These are phyloP conservation scores for Coleophoma crateriformis DNA, from an alignment of 2,329 filamentous ascomycete genomes.

Conservation along the genomic window DNA sequence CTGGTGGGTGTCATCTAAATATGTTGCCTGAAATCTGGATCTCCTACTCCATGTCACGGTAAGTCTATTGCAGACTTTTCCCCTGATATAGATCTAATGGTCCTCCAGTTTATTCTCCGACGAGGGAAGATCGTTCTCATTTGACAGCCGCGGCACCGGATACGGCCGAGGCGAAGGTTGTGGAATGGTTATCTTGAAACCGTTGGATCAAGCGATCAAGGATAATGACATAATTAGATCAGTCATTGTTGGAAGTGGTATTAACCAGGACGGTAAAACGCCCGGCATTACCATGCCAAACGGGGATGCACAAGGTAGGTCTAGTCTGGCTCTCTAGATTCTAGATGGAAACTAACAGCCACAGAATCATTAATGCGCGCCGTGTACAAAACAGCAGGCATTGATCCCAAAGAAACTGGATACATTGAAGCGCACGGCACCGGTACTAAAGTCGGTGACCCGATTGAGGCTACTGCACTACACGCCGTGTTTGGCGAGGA, in stretches of 20 bases:
- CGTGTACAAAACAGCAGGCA: slow-evolving; percentile 7
- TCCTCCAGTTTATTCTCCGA: slow-evolving; percentile 27
- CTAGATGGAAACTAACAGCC: slow-evolving; percentile 1
- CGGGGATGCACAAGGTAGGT: slow-evolving; percentile 31
- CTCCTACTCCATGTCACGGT: slow-evolving; percentile 22
- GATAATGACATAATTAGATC: slow-evolving; percentile 53
- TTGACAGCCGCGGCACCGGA: slow-evolving; percentile 53
- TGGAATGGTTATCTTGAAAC: slow-evolving; percentile 52
- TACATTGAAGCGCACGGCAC: slow-evolving; percentile 15
- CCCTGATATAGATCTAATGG: slow-evolving; percentile 33
- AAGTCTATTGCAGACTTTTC: neutral
- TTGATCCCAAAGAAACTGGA: slow-evolving; percentile 10
- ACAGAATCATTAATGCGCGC: slow-evolving; percentile 19
- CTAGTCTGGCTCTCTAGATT: neutral
- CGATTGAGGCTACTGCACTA: slow-evolving; percentile 17
- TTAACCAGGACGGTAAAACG: slow-evolving; percentile 56
- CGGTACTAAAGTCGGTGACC: slow-evolving; percentile 15
- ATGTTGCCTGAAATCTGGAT: slow-evolving; percentile 18
- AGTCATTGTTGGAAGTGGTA: slow-evolving; percentile 44
- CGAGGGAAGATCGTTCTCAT: slow-evolving; percentile 34
- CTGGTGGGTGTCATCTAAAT: slow-evolving; percentile 26
- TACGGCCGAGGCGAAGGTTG: slow-evolving; percentile 60
- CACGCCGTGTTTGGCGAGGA: slow-evolving; percentile 19
- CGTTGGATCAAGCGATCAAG: slow-evolving; percentile 47
- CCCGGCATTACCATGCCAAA: slow-evolving; percentile 50